These are phyloP conservation scores for Crassisporium funariophilum DNA, from an alignment of 768 basidiomycete genomes.

Conservation along the genomic window DNA sequence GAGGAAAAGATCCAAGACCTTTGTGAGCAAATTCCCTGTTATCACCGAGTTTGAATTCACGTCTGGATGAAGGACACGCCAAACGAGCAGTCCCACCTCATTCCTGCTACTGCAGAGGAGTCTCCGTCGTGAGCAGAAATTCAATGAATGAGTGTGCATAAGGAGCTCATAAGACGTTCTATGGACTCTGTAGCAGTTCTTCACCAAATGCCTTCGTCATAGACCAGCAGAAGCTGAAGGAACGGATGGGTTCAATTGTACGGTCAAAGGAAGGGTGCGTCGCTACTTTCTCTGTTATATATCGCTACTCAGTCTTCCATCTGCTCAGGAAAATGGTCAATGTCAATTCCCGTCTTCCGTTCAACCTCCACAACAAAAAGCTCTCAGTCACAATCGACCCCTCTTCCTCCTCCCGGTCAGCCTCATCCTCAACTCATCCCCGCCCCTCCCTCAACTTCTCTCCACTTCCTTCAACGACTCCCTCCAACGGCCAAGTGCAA, in stretches of 20 bases:
- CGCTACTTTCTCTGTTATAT: too few relatives aligned
- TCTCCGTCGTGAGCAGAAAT: slow-evolving; percentile 19
- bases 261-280: slow-evolving; percentile 59
- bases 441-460: slow-evolving; percentile 11
- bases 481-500: slow-evolving; percentile 9
- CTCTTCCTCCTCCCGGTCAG: slow-evolving; percentile 29
- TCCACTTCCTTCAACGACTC: slow-evolving; percentile 4
- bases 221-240: slow-evolving; percentile 53
- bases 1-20: slow-evolving; percentile 17
- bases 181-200: slow-evolving; percentile 4
- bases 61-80: slow-evolving; percentile 9
- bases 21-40: slow-evolving; percentile 5
- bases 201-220: slow-evolving; percentile 21
- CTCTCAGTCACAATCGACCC: slow-evolving; percentile 23
- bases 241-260: slow-evolving; percentile 53
- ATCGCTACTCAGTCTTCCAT: neutral
- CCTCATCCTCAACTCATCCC: slow-evolving; percentile 22
- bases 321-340: slow-evolving; percentile 63
- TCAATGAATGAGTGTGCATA: neutral
- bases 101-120: slow-evolving; percentile 24
- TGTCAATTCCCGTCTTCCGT: slow-evolving; percentile 54
- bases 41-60: neutral
- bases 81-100: slow-evolving; percentile 30
- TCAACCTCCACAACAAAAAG: slow-evolving; percentile 53
- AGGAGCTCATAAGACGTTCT: neutral